Base-by-base conservation (phyloP, 1,284 basidiomycete species). In the Schizophyllum amplum region DNA sequence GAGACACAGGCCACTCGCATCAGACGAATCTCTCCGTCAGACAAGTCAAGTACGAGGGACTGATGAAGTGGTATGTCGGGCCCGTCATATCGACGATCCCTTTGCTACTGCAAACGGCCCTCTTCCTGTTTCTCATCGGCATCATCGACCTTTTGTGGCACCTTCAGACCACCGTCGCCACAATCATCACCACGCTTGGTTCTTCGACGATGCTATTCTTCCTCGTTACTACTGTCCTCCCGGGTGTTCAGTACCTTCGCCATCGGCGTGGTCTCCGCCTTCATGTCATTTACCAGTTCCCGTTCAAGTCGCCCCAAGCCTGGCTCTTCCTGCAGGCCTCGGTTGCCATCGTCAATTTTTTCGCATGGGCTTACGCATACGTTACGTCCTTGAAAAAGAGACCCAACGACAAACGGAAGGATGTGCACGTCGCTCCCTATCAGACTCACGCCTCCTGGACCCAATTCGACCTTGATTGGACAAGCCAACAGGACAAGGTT, bases 111-210 rank as follows among this genome's bases (percentile, higher is more conserved):
- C 66, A 67, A 57, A 46, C 58, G 21, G 60, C 66, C n/a, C 59
- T 68, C 15, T 52, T 68, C 11, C 57, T 67, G 1, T 67, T 68
- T 54, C 63, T 67, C 47, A 55, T 55, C 2, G 65, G 66, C 6
- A 55, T 68, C 4, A 50, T 66, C 3, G 62, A 64, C 33, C 57
- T 67, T 5, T 55, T 68, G 21, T 68, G 67, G 67, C n/a, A 27
- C 17, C 22, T 55, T 47, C 25, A 55, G 20, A 5, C 7, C 4
- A 9, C 50, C n/a, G 23, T 23, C 20, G 51, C 42, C 42, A n/a
- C 11, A 11, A n/a, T 46, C 11, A n/a, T 46, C n/a, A 46, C 42
- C 11, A n/a, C 42, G 11, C 11, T 46, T 11, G n/a, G 11, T 46
- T 46, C 42, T n/a, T 11, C n/a, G 11, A n/a, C n/a, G 42, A 11